Conservation (phyloP, 495 filamentous ascomycete species). For the Melanomma pulvis-pyrius region DNA sequence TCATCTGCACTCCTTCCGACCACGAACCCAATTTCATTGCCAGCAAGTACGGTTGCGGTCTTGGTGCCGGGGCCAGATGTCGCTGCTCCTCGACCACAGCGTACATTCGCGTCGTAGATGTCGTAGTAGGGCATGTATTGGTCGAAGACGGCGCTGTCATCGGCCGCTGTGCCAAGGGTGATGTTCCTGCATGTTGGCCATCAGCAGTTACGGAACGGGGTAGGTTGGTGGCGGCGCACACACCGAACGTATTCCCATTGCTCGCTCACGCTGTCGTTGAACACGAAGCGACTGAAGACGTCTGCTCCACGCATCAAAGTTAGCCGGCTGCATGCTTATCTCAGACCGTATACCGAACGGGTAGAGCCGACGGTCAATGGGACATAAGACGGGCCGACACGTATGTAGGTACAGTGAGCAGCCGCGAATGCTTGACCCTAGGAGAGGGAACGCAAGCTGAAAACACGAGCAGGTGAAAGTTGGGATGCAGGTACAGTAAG, state of each 20-base stretch:
- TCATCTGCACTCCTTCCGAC: constrained; percentile 13
- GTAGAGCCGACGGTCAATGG: neutral
- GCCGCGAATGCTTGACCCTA: neutral
- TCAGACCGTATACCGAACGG: neutral
- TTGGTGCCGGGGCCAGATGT: neutral
- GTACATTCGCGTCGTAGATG: constrained; percentile 10
- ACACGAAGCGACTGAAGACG: constrained; percentile 24
- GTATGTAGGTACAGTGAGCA: neutral
- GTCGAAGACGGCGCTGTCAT: constrained; percentile 8
- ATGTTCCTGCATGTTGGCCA: constrained; percentile 2
- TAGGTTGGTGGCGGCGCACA: neutral
- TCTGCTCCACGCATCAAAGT: neutral
- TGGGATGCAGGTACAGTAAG: neutral
- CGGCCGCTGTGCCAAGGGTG: neutral
- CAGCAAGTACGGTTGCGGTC: constrained; percentile 14
- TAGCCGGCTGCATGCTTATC: neutral
- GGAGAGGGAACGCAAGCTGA: neutral
- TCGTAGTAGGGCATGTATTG: constrained; percentile 31
- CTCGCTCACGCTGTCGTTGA: constrained; percentile 21
- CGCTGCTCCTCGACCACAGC: constrained; percentile 17
- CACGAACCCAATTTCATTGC: constrained; percentile 11
- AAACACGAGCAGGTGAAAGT: too few relatives aligned
- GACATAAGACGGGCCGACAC: neutral
- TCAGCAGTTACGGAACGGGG: neutral
- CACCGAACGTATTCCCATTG: constrained; percentile 31